These are phyloP conservation scores for Candida jianshihensis DNA, from an alignment of 805 yeast species.

Conservation along the genomic window DNA sequence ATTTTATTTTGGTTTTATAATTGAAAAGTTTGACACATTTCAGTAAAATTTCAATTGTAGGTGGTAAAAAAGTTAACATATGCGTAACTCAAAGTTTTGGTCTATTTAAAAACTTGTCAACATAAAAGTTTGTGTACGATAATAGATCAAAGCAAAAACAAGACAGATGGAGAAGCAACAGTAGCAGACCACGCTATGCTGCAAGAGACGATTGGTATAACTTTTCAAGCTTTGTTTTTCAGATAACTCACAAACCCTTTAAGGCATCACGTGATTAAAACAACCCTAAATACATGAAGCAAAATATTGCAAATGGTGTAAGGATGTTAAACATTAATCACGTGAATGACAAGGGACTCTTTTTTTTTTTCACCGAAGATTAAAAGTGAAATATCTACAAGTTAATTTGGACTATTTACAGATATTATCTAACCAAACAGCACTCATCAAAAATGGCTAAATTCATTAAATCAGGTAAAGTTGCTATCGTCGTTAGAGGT, in stretches of 20 bases:
- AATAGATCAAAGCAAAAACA: no score
- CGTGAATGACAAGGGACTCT: conserved; percentile 9
- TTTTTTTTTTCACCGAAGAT: conserved; percentile 7
- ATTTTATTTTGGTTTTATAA: not conserved
- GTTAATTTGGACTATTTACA: not conserved
- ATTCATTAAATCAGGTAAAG: conserved; percentile 96
- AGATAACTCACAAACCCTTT: not conserved
- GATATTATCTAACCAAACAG: conserved; percentile 6
- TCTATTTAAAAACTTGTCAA: no score
- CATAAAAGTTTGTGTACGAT: no score
- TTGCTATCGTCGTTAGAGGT: conserved; percentile 98
- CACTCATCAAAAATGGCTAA: conserved; percentile 71
- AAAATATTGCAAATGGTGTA: no score
- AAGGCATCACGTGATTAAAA: not conserved
- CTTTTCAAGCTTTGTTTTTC: no score
- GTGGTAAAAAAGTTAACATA: no score
- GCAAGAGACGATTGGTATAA: no score
- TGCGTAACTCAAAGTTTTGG: no score
- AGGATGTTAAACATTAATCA: conserved; percentile 4
- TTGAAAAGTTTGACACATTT: not conserved
- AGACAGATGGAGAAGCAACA: no score
- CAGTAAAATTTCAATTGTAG: no score
- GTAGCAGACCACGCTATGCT: no score
- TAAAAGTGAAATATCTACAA: conserved; percentile 21
- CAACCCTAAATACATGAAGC: no score